A percentile compares a stretch with the other conserved stretches of the same genome.
Evolutionary conservation across 176 grass and related monocot species (phyloP).

Genomic region (Lolium rigidum): DNA sequence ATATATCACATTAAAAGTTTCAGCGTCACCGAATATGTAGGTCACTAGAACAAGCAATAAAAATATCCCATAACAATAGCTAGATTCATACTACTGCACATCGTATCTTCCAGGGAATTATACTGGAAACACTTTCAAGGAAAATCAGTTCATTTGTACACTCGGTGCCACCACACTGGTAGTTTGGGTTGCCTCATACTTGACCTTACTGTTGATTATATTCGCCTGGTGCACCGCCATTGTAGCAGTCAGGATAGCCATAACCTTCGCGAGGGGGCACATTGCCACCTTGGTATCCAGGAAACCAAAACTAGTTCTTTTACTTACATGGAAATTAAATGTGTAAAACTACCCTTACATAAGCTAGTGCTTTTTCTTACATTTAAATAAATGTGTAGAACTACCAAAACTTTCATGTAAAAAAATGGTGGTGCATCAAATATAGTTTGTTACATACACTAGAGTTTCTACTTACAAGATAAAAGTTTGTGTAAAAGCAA

Average conservation of each 20-base stretch:
- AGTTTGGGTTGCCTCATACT: not conserved
- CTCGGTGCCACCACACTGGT: conserved; percentile 8
- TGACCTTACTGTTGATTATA: conserved; percentile 17
- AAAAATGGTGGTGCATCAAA: too few species aligned
- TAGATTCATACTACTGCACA: conserved; percentile 34
- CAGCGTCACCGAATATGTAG: conserved; percentile 2
- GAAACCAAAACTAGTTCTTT: too few species aligned
- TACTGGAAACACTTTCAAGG: conserved; percentile 48
- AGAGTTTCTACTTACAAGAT: too few species aligned
- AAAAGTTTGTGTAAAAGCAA: too few species aligned
- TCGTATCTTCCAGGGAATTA: not conserved
- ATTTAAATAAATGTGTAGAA: too few species aligned
- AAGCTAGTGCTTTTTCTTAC: too few species aligned
- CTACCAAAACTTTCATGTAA: too few species aligned
- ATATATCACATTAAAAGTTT: conserved; percentile 16
- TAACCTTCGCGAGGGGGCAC: too few species aligned
- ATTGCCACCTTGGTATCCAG: not conserved
- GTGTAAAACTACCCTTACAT: too few species aligned
- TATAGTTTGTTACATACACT: too few species aligned
- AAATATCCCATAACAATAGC: not conserved
- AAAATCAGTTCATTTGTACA: conserved; percentile 43
- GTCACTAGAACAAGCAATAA: conserved; percentile 9
- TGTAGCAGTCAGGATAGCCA: conserved; percentile 37
- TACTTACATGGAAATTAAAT: too few species aligned
- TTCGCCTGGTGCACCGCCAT: conserved; percentile 8